phyloP scores from a whole-genome alignment of 1,139 yeast genomes.

The Yamadazyma dushanensis region DNA sequence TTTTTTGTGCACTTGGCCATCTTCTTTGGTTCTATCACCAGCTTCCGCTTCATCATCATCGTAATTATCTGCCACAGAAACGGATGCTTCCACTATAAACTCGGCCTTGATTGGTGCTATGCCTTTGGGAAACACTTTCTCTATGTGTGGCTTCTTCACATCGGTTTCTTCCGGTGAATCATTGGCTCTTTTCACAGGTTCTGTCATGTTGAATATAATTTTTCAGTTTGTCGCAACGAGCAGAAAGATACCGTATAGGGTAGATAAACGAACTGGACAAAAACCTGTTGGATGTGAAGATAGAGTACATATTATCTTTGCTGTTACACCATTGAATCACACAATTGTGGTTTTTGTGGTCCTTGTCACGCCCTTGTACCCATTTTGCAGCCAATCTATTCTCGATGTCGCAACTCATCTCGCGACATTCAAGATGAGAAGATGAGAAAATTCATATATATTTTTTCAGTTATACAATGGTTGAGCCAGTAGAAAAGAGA shows the following conservation, averaged over 20 bases:
- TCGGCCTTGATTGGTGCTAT: conserved; percentile 68
- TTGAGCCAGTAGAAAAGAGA: conserved; percentile 32
- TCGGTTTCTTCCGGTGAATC: conserved; percentile 4
- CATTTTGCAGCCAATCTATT: too few relatives aligned
- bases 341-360: too few relatives aligned
- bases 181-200: conserved; percentile 6
- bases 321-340: too few relatives aligned
- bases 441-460: conserved; percentile 7
- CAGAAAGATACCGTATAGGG: too few relatives aligned
- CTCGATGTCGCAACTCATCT: conserved; percentile 6
- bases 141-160: conserved; percentile 9
- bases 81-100: conserved; percentile 38
- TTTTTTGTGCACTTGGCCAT: conserved; percentile 21
- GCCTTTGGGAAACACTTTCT: conserved; percentile 38
- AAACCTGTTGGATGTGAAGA: too few relatives aligned
- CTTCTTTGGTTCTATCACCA: conserved; percentile 32
- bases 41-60: conserved; percentile 52
- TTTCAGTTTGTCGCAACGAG: conserved; percentile 4
- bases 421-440: conserved; percentile 5
- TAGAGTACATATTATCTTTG: too few relatives aligned
- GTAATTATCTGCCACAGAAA: conserved; percentile 19
- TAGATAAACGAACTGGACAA: too few relatives aligned
- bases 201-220: background rate
- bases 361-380: background rate
- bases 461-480: conserved; percentile 21